Evolutionary conservation across 2,329 filamentous ascomycete genomes (phyloP).

Genomic region (Trichophyton equinum): DNA sequence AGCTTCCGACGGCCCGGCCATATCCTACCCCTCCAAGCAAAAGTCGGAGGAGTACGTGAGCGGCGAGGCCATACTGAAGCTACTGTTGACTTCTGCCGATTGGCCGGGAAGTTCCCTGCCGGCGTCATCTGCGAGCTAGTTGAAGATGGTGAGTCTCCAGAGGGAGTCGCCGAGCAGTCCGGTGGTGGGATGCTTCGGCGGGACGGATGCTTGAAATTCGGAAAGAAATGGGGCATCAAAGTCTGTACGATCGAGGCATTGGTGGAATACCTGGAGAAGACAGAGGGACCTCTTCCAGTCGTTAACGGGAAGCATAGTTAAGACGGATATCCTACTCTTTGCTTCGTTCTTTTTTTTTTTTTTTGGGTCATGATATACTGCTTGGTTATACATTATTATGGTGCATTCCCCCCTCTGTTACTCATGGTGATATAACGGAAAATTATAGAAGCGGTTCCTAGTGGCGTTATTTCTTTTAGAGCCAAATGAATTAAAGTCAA

Average conservation of each 20-base stretch:
- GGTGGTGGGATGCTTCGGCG: constrained; percentile 77
- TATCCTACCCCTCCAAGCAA: constrained; percentile 70
- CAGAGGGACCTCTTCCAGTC: constrained; percentile 40
- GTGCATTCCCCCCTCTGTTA: not conserved
- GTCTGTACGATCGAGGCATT: constrained; percentile 93
- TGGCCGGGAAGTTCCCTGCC: constrained; percentile 65
- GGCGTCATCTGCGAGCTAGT: constrained; percentile 88
- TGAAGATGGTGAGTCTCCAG: constrained; percentile 63
- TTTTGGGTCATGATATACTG: not conserved
- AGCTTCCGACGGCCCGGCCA: constrained; percentile 77
- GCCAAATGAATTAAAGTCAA: not conserved
- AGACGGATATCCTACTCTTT: not conserved
- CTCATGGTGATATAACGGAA: not conserved
- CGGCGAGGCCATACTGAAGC: constrained; percentile 86
- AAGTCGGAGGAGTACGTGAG: constrained; percentile 66
- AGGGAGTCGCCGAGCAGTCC: constrained; percentile 26
- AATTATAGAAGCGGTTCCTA: not conserved
- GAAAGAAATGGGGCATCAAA: constrained; percentile 73
- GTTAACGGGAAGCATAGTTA: constrained; percentile 24
- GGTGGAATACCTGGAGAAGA: constrained; percentile 64
- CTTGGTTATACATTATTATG: not conserved
- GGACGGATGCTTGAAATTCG: constrained; percentile 80
- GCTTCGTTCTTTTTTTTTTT: not conserved
- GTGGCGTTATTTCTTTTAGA: not conserved
- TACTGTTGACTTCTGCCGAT: constrained; percentile 72